Percentiles rank a stretch among this genome's conserved stretches.
Evolutionary conservation across 108 stramenopile species (phyloP).

Genomic region (Epipyxis sp.): DNA sequence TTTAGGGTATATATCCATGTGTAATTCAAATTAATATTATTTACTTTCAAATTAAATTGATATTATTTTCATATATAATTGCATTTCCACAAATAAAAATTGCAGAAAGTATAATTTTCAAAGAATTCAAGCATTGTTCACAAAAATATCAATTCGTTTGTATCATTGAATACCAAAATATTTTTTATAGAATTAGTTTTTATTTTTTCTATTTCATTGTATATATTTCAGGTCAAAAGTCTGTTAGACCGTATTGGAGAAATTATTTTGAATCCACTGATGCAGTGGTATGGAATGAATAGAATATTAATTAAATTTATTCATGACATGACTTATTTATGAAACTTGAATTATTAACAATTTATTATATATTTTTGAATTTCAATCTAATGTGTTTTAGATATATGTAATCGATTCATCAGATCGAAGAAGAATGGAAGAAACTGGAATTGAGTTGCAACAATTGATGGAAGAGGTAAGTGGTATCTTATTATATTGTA

Average conservation of each 20-base stretch:
- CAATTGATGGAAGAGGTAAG: conserved; percentile 36
- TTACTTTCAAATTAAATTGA: too few relatives aligned
- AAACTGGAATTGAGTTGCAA: conserved; percentile 52
- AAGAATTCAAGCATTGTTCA: too few relatives aligned
- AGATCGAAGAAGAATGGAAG: conserved; percentile 47
- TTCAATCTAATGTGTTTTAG: neutral
- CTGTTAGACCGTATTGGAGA: conserved; percentile 62
- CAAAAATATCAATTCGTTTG: too few relatives aligned
- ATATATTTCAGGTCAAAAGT: conserved; percentile 58
- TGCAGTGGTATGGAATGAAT: conserved; percentile 38
- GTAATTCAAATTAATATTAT: too few relatives aligned
- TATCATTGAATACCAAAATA: too few relatives aligned
- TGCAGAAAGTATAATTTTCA: too few relatives aligned
- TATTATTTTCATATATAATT: too few relatives aligned
- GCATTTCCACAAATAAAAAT: too few relatives aligned
- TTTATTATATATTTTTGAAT: neutral
- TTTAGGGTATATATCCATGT: too few relatives aligned
- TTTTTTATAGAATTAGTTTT: neutral
- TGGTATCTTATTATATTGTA: too few relatives aligned
- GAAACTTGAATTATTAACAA: neutral
- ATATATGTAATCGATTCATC: conserved; percentile 20
- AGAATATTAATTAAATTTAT: neutral
- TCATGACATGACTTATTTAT: neutral
- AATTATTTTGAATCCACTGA: conserved; percentile 64
- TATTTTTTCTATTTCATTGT: neutral